These are phyloP conservation scores for Rubroboletus pulcherrimus DNA, from an alignment of 768 basidiomycete genomes.

Conservation along the genomic window DNA sequence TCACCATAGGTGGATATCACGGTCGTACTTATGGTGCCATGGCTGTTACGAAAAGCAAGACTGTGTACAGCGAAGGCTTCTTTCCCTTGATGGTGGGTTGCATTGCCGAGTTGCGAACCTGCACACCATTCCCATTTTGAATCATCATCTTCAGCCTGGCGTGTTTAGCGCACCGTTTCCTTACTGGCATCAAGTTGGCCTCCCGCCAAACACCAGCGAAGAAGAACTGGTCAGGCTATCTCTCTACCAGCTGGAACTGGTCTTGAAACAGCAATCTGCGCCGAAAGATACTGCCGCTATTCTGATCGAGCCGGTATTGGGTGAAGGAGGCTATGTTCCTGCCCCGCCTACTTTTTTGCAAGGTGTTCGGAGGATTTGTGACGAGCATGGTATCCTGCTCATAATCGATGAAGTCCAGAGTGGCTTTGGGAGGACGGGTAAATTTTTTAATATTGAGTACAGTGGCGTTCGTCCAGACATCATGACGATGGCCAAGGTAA, in stretches of 20 bases:
- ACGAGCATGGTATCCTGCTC: conserved; percentile 79
- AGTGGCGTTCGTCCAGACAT: conserved; percentile 87
- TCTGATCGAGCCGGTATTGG: conserved; percentile 87
- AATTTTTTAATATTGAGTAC: conserved; percentile 77
- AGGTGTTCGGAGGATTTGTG: conserved; percentile 81
- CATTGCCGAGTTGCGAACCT: neutral
- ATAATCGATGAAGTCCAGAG: conserved; percentile 87
- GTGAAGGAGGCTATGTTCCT: conserved; percentile 94
- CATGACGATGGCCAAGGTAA: conserved; percentile 81
- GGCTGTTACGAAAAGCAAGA: conserved; percentile 93
- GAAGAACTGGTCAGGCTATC: conserved; percentile 58
- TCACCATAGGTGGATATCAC: conserved; percentile 68
- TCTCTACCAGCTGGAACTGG: conserved; percentile 77
- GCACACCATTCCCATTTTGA: neutral
- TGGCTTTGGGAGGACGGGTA: conserved; percentile 87
- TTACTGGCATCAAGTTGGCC: conserved; percentile 84
- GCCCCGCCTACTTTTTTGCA: conserved; percentile 77
- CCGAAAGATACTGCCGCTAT: conserved; percentile 91
- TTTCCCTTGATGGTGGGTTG: conserved; percentile 76
- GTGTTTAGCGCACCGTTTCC: conserved; percentile 82
- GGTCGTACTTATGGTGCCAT: conserved; percentile 92
- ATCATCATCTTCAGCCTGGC: conserved; percentile 55
- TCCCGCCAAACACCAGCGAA: conserved; percentile 51
- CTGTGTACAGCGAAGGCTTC: conserved; percentile 76
- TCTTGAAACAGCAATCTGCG: conserved; percentile 75